Percentiles rank a stretch among this genome's conserved stretches.
These are phyloP conservation scores for Climacium dendroides DNA, from an alignment of 225 moss, liverwort and hornwort genomes.

Conservation along the genomic window DNA sequence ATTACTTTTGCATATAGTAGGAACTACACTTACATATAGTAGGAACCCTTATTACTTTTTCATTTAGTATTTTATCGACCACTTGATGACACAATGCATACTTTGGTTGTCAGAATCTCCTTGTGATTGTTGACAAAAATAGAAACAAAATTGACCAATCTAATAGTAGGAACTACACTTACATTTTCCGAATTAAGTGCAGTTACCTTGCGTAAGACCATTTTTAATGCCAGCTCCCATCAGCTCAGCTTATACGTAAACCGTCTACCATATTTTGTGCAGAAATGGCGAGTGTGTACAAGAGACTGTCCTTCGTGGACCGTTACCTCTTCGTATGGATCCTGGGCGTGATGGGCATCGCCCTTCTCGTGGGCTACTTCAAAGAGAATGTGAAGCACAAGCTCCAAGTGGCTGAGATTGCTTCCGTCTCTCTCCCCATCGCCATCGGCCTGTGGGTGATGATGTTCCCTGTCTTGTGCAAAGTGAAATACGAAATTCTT, in stretches of 20 bases:
- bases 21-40: neutral
- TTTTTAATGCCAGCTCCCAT: neutral
- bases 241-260: neutral
- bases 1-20: neutral
- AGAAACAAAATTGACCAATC: neutral
- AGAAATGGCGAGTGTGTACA: slow-evolving; percentile 48
- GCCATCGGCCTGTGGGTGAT: slow-evolving; percentile 85
- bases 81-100: neutral
- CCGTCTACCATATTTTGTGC: neutral
- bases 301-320: slow-evolving; percentile 56
- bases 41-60: neutral
- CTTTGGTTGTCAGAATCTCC: neutral
- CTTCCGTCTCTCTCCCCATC: slow-evolving; percentile 74
- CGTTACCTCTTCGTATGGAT: slow-evolving; percentile 76
- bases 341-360: slow-evolving; percentile 66
- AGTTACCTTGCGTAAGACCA: neutral
- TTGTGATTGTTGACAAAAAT: neutral
- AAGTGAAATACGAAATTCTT: slow-evolving; percentile 69
- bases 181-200: neutral
- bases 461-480: slow-evolving; percentile 90
- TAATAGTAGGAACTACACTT: neutral
- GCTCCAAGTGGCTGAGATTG: slow-evolving; percentile 47
- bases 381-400: slow-evolving; percentile 24
- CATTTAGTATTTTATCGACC: neutral
- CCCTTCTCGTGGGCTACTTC: slow-evolving; percentile 71